Evolutionary conservation across 805 yeast genomes (phyloP), one percentile per base, ranked within the genome.

Genomic region (Wickerhamiella vanderwaltii): DNA sequence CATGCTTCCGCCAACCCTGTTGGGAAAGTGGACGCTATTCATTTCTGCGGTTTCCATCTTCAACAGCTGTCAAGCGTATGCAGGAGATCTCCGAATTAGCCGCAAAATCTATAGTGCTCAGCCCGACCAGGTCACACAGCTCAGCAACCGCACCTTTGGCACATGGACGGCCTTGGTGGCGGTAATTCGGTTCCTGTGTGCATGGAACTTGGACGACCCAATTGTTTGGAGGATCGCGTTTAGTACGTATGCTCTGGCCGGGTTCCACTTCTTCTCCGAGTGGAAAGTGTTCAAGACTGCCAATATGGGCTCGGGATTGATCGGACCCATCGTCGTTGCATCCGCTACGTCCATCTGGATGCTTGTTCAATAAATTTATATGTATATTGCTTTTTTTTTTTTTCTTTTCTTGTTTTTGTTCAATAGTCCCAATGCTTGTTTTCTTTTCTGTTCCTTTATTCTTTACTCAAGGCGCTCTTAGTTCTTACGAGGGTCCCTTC

Each of bases 71-170:
- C 98, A 91, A 63, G 77, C 91, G 11, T 91, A 87, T 62, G 59
- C 73, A 35, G 73, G 84, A 25, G 91, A 86, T 34, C 67, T 80
- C 22, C 67, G 69, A 22, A 69, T 91, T 41, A 82, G 95, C 2
- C 75, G 80, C 51, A 69, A 76, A 49, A 96, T 91, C 6, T 91
- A 91, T 58, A 79, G 72, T 25, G 67, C 62, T 39, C 61, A 71
- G 35, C 85, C 87, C 12, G 49, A 56, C 5, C 72, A 80, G 57
- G 79, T 78, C 19, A 61, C 67, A 2, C 55, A 58, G 4, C 67
- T 91, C 50, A 76, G 91, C 51, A 95, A 95, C n/a, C 73, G 98
- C 54, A 88, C 98, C 0, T 91, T 91, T 60, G 98, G 98, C 25
- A 91, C 98, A 0, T 91, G 98, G 98, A 91, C 98, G 0, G 66